phyloP scores from a whole-genome alignment of 306 rosid species.

The Mimosa bimucronata region DNA sequence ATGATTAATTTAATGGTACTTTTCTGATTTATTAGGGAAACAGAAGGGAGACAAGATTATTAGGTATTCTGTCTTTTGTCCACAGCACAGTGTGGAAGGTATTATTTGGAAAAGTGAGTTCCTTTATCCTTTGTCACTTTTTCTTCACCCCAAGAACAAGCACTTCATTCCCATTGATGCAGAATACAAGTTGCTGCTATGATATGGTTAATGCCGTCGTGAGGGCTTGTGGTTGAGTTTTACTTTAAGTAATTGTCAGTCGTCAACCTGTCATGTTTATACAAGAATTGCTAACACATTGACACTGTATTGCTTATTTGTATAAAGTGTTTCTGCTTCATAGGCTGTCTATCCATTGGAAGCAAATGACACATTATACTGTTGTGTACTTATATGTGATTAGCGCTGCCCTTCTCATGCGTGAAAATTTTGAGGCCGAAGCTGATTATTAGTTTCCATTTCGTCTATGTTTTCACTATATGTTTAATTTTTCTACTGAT shows the following conservation, averaged over 20 bases:
- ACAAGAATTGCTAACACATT: slow-evolving; percentile 12
- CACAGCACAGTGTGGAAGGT: slow-evolving; percentile 99
- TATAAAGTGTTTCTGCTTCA: neutral
- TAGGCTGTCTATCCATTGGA: neutral
- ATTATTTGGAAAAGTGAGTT: slow-evolving; percentile 86
- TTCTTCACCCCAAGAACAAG: neutral
- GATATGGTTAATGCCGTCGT: neutral
- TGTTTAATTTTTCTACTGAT: slow-evolving; percentile 2
- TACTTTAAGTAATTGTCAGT: neutral
- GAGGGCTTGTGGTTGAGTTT: neutral
- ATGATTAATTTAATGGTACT: slow-evolving; percentile 21
- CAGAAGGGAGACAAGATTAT: slow-evolving; percentile 89
- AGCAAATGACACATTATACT: slow-evolving; percentile 7
- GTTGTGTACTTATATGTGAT: neutral
- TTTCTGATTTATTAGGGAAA: slow-evolving; percentile 73
- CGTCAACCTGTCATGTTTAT: neutral
- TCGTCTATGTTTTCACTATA: slow-evolving; percentile 19
- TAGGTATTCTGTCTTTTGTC: slow-evolving; percentile 91
- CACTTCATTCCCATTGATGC: neutral
- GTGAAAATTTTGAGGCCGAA: slow-evolving; percentile 17
- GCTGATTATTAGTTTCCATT: slow-evolving; percentile 10
- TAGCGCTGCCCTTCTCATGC: neutral
- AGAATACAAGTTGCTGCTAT: neutral
- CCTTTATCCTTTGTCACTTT: slow-evolving; percentile 17
- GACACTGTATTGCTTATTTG: slow-evolving; percentile 11